phyloP scores from a whole-genome alignment of 129 eudicot species.

The Scalesia atractyloides region DNA sequence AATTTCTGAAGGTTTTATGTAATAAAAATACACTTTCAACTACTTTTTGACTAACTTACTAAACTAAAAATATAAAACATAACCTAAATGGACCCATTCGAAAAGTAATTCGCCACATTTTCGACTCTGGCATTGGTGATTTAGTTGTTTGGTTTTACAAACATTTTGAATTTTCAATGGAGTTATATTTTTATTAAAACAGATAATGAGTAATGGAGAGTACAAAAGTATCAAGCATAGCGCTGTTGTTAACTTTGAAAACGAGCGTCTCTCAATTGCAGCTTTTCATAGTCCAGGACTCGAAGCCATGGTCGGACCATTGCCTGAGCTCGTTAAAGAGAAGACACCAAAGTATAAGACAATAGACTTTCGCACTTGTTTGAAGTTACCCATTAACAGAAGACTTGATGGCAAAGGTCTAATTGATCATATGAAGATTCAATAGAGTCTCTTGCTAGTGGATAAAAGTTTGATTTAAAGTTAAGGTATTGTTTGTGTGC shows the following conservation, averaged over 20 bases:
- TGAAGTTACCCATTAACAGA: constrained; percentile 26
- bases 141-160: not conserved
- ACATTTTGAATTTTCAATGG: not conserved
- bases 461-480: too few species aligned
- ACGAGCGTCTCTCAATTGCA: constrained; percentile 51
- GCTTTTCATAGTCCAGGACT: constrained; percentile 42
- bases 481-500: too few species aligned
- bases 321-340: constrained; percentile 26
- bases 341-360: constrained; percentile 40
- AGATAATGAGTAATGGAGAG: constrained; percentile 55
- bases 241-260: constrained; percentile 36
- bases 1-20: not conserved
- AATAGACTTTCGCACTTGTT: constrained; percentile 11
- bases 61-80: too few species aligned
- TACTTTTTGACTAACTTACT: not conserved
- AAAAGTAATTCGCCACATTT: too few species aligned
- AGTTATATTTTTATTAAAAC: not conserved
- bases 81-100: too few species aligned
- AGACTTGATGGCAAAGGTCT: constrained; percentile 50
- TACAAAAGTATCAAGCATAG: constrained; percentile 61
- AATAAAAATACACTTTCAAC: not conserved
- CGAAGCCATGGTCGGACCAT: constrained; percentile 32
- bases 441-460: not conserved
- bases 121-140: too few species aligned
- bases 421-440: constrained; percentile 39